Percentiles rank a stretch among this genome's conserved stretches.
These are phyloP conservation scores for Infundibulicybe gibba DNA, from an alignment of 768 basidiomycete species.

Conservation along the genomic window DNA sequence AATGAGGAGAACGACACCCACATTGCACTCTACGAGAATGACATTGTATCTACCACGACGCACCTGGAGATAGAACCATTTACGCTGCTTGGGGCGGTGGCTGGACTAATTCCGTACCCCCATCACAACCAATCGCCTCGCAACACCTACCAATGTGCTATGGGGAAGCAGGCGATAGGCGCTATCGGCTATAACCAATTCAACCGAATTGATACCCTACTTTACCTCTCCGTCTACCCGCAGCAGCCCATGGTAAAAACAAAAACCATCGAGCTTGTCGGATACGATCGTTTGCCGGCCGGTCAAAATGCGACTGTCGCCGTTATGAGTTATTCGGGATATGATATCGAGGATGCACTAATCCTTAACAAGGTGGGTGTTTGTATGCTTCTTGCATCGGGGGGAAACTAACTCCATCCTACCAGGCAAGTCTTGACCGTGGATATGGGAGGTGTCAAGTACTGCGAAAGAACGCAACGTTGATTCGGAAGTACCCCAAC, in stretches of 20 bases:
- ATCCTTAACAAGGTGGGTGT: conserved; percentile 85
- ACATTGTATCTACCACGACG: conserved; percentile 80
- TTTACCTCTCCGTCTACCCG: conserved; percentile 97
- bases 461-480: conserved; percentile 89
- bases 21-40: conserved; percentile 90
- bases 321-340: conserved; percentile 99
- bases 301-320: conserved; percentile 99
- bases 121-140: conserved; percentile 99
- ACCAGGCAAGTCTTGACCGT: conserved; percentile 88
- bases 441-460: conserved; percentile 99
- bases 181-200: conserved; percentile 98
- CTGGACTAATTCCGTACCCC: conserved; percentile 97
- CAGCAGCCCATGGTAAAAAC: conserved; percentile 99
- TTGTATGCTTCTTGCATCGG: background rate
- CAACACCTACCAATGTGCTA: conserved; percentile 99
- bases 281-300: conserved; percentile 94
- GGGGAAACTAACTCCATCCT: conserved; percentile 6
- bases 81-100: conserved; percentile 95
- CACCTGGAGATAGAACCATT: conserved; percentile 99
- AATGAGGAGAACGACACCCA: conserved; percentile 99
- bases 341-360: conserved; percentile 98
- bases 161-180: conserved; percentile 99
- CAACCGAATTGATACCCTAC: conserved; percentile 93
- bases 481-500: conserved; percentile 95
- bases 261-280: conserved; percentile 94